Evolutionary conservation across 1,139 yeast genomes (phyloP), one percentile per base, ranked within the genome.

Genomic region (Kodamaea arcana): DNA sequence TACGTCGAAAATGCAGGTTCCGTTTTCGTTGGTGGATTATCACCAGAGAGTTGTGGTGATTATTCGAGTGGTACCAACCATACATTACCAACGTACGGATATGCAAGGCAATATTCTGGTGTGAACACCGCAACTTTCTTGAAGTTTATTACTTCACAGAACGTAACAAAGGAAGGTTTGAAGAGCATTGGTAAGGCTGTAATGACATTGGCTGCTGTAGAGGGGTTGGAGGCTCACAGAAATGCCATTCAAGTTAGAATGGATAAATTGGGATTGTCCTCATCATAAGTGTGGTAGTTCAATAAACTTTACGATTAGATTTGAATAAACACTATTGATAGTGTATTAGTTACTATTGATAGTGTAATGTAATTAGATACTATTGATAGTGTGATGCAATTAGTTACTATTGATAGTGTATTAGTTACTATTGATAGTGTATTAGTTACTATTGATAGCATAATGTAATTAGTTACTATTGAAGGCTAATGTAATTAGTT

Each of bases 1-100:
- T 67, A 74, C 43, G 88, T 92, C 30, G 83, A 85, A 46, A 83
- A 94, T 56, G 99, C 98, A 9, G 98, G 99, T 27, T 83, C 95
- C 24, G 94, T 92, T 14, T 92, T 92, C 54, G 97, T 92, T 34
- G 99, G 99, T 27, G 83, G 92, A 2, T 84, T 84, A 58, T 84
- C 96, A 3, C 98, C 98, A 30, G 99, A 92, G 61, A 84, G 95
- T 3, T 90, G 97, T 61, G 99, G 99, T 52, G 98, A 94, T 62
- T 94, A 92, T 66, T 88, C 97, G 1, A 80, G 92, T 43, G 97
- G 98, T 56, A 92, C 98, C 5, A 92, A 92, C 71, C 97, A 90
- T 65, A 92, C 98, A 1, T 73, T 92, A 52, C 99, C 98, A 40
- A 92, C 99, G 0, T 92, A 92, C 58, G 98, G 99, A 33, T 92